Conservation (phyloP, 1,284 basidiomycete genomes). For the Porogramme epimiltina region DNA sequence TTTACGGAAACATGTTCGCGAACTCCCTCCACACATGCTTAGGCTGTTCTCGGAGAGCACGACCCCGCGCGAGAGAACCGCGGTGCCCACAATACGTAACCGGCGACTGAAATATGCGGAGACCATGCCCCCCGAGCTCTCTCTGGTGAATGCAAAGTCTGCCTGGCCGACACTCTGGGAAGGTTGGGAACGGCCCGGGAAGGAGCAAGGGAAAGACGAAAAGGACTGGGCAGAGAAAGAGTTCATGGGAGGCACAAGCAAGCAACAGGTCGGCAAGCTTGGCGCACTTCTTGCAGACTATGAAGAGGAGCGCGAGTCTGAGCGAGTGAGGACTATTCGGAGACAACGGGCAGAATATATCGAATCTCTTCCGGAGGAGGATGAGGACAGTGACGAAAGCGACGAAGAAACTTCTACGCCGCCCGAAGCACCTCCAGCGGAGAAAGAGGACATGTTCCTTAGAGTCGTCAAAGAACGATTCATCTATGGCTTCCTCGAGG, state of each 20-base stretch:
- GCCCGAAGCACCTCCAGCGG: slow-evolving; percentile 46
- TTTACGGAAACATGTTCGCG: slow-evolving; percentile 54
- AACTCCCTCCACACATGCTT: slow-evolving; percentile 70
- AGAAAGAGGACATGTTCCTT: slow-evolving; percentile 53
- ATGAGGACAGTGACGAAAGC: slow-evolving; percentile 56
- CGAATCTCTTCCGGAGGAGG: slow-evolving; percentile 66
- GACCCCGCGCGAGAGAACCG: slow-evolving; percentile 66
- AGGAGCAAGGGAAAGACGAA: slow-evolving; percentile 64
- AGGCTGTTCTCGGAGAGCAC: slow-evolving; percentile 60
- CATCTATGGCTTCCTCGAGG: slow-evolving; percentile 76
- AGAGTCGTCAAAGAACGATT: slow-evolving; percentile 65
- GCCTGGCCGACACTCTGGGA: slow-evolving; percentile 71
- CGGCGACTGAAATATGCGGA: slow-evolving; percentile 62
- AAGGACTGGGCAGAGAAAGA: slow-evolving; percentile 62
- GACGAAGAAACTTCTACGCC: slow-evolving; percentile 30
- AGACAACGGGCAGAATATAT: slow-evolving; percentile 43
- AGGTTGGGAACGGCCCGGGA: slow-evolving; percentile 46
- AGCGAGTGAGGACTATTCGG: slow-evolving; percentile 53
- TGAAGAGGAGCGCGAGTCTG: slow-evolving; percentile 73
- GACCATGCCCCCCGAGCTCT: slow-evolving; percentile 54
- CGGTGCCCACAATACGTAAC: slow-evolving; percentile 65
- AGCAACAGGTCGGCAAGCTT: slow-evolving; percentile 68
- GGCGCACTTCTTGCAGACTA: slow-evolving; percentile 65
- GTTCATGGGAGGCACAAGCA: slow-evolving; percentile 54
- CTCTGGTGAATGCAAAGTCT: slow-evolving; percentile 49